Percentiles rank a stretch among this genome's conserved stretches.
Evolutionary conservation across 345 rosid genomes (phyloP).

Genomic region (Schrenkiella parvula): DNA sequence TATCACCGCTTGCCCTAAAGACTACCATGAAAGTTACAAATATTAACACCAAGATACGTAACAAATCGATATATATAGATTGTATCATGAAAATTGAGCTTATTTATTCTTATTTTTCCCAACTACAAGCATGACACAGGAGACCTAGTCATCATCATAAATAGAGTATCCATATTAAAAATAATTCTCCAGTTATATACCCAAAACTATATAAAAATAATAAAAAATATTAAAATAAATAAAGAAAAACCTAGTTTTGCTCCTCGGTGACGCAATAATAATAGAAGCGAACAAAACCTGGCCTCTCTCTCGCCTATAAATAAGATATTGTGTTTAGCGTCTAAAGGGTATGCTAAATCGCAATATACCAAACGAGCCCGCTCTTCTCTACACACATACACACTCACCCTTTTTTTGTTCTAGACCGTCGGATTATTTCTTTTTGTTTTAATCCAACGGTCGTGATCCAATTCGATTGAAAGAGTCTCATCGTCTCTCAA

Average conservation of each 20-base stretch:
- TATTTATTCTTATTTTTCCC: conserved; percentile 6
- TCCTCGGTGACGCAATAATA: conserved; percentile 28
- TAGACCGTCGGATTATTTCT: conserved; percentile 25
- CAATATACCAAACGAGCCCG: neutral
- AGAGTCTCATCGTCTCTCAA: conserved; percentile 32
- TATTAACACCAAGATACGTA: neutral
- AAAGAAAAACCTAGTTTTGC: conserved; percentile 24
- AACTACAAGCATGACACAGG: conserved; percentile 9
- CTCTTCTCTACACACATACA: neutral
- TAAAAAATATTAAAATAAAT: neutral
- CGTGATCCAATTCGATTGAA: conserved; percentile 10
- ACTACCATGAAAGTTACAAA: neutral
- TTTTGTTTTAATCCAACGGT: conserved; percentile 27
- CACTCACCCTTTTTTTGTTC: neutral
- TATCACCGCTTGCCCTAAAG: neutral
- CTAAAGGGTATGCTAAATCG: conserved; percentile 7
- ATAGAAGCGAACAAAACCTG: conserved; percentile 23
- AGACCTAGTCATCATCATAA: neutral
- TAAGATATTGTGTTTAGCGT: conserved; percentile 19
- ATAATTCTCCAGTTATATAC: neutral
- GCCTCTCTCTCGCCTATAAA: conserved; percentile 25
- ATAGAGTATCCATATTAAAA: conserved; percentile 1
- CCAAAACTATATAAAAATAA: neutral
- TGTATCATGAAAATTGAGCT: neutral
- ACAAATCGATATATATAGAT: neutral